These are phyloP conservation scores for Gliomastix tumulicola DNA, from an alignment of 2,329 filamentous ascomycete species.

Conservation along the genomic window DNA sequence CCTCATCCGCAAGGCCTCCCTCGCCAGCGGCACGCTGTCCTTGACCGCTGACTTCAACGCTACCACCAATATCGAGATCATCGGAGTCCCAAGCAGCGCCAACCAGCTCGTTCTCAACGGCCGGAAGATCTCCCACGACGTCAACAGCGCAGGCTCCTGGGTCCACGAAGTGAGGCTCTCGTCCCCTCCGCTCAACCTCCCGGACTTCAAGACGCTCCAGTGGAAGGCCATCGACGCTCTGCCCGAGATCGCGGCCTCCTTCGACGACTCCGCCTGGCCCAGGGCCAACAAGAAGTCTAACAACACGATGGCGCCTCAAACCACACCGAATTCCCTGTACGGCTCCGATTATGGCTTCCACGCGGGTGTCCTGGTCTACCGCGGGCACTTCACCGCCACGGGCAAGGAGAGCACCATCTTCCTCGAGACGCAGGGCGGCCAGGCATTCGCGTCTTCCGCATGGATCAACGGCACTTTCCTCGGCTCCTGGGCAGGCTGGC, in stretches of 20 bases:
- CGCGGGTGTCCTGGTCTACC: slow-evolving; percentile 56
- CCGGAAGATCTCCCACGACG: slow-evolving; percentile 12
- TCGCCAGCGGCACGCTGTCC: slow-evolving; percentile 48
- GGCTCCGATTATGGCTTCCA: slow-evolving; percentile 64
- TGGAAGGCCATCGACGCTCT: slow-evolving; percentile 9
- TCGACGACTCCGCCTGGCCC: slow-evolving; percentile 31
- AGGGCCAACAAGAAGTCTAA: slow-evolving; percentile 3
- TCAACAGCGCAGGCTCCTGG: slow-evolving; percentile 30
- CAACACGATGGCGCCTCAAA: slow-evolving; percentile 13
- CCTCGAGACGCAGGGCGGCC: slow-evolving; percentile 54
- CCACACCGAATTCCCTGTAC: slow-evolving; percentile 59
- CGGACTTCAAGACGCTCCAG: slow-evolving; percentile 18
- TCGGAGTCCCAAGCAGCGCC: slow-evolving; percentile 50
- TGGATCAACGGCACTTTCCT: slow-evolving; percentile 32
- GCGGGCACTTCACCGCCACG: slow-evolving; percentile 55
- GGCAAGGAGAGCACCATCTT: slow-evolving; percentile 50
- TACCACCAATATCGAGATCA: slow-evolving; percentile 61
- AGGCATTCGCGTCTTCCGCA: slow-evolving; percentile 55
- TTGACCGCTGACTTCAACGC: slow-evolving; percentile 67
- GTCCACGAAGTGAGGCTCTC: slow-evolving; percentile 7
- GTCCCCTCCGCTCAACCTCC: slow-evolving; percentile 5
- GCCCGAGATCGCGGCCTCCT: slow-evolving; percentile 8
- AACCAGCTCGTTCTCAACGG: slow-evolving; percentile 32
- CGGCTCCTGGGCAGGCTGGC: slow-evolving; percentile 53
- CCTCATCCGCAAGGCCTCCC: slow-evolving; percentile 51